These are phyloP conservation scores for Gonapodya prolifera DNA, from an alignment of 192 early-diverging fungal species.

Conservation along the genomic window DNA sequence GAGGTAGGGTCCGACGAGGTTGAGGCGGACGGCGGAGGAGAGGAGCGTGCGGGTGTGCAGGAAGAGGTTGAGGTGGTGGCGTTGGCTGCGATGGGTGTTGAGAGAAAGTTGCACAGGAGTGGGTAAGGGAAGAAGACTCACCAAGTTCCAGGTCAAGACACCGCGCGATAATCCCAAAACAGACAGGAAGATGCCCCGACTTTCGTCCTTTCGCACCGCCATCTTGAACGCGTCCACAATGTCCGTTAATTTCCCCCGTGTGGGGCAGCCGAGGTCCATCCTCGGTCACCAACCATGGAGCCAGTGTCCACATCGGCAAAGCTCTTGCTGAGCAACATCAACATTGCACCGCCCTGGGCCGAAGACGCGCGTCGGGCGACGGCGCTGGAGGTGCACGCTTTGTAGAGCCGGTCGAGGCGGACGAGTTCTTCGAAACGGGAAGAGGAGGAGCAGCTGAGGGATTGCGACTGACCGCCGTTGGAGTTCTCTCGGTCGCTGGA, in stretches of 20 bases:
- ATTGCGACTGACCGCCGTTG: not conserved
- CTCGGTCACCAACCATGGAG: not conserved
- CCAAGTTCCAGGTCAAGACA: constrained; percentile 39
- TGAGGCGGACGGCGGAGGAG: constrained; percentile 77
- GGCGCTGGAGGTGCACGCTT: constrained; percentile 29
- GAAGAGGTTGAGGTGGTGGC: constrained; percentile 67
- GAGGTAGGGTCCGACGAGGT: constrained; percentile 75
- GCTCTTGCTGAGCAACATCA: constrained; percentile 47
- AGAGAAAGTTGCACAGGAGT: no score
- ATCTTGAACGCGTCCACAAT: not conserved
- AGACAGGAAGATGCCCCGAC: constrained; percentile 65
- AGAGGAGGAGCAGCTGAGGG: no score
- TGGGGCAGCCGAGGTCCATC: not conserved
- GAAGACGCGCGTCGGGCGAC: constrained; percentile 52
- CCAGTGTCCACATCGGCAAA: constrained; percentile 21
- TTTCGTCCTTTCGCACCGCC: not conserved
- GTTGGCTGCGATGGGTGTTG: constrained; percentile 32
- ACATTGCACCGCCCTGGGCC: constrained; percentile 55
- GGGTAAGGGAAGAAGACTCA: constrained; percentile 19
- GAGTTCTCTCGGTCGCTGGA: not conserved
- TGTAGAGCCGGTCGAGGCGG: constrained; percentile 14
- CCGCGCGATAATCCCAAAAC: constrained; percentile 59
- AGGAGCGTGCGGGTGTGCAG: constrained; percentile 75
- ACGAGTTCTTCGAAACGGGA: not conserved
- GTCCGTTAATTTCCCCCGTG: not conserved